phyloP scores from a whole-genome alignment of 225 moss, liverwort and hornwort species.

The Physcomitrium patens region DNA sequence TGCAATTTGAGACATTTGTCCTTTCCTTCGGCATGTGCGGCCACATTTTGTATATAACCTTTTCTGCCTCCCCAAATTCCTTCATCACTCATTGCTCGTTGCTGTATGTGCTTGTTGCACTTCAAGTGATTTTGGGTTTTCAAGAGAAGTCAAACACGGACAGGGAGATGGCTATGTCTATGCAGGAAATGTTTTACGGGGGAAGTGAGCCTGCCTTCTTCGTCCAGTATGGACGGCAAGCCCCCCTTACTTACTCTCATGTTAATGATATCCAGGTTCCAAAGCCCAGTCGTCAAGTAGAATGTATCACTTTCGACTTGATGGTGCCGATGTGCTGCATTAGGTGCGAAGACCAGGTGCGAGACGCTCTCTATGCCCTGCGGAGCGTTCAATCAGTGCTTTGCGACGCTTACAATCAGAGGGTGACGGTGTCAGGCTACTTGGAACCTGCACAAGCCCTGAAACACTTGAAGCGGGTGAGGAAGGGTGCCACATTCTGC shows the following conservation, averaged over 20 bases:
- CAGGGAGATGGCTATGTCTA: too few species aligned
- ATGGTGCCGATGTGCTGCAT: conserved; percentile 28
- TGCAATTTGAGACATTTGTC: too few species aligned
- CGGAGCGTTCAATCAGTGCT: background rate
- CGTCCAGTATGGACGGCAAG: conserved; percentile 26
- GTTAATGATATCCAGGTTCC: too few species aligned
- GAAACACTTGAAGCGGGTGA: conserved; percentile 22
- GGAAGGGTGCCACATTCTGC: conserved; percentile 6
- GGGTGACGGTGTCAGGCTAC: conserved; percentile 5
- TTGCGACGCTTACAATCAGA: conserved; percentile 15
- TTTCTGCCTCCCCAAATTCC: too few species aligned
- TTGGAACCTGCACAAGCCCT: conserved; percentile 9
- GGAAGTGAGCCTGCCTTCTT: conserved; percentile 32
- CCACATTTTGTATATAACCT: too few species aligned
- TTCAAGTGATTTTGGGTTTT: too few species aligned
- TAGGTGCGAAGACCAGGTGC: conserved; percentile 12
- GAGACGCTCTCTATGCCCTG: background rate
- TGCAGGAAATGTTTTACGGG: conserved; percentile 31
- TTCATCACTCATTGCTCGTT: too few species aligned
- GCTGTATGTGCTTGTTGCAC: too few species aligned
- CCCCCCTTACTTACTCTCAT: background rate
- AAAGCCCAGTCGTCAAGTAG: background rate
- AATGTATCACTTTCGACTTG: conserved; percentile 2
- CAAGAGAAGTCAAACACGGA: too few species aligned
- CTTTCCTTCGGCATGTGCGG: too few species aligned